Evolutionary conservation across 305 asterid species (phyloP).

Genomic region (Fraxinus dipetala): DNA sequence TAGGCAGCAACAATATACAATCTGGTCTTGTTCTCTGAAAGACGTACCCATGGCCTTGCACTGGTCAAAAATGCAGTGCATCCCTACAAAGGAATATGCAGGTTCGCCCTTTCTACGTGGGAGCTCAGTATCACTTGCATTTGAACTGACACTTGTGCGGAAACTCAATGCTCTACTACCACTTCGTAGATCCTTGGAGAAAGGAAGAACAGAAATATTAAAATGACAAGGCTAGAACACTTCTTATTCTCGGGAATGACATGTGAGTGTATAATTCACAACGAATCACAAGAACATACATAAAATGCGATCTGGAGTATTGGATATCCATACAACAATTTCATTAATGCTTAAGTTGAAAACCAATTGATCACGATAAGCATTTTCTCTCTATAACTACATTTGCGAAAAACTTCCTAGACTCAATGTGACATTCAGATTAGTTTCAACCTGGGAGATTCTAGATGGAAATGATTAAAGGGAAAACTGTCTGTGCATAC

Average conservation of each 20-base stretch:
- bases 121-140: conserved; percentile 58
- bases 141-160: conserved; percentile 64
- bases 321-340: conserved; percentile 7
- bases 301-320: neutral
- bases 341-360: neutral
- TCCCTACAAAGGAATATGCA: conserved; percentile 95
- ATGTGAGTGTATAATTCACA: conserved; percentile 1
- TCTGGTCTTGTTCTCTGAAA: conserved; percentile 22
- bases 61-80: conserved; percentile 96
- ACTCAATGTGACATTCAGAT: neutral
- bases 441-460: neutral
- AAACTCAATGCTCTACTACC: conserved; percentile 63
- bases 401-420: neutral
- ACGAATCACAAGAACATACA: neutral
- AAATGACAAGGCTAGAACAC: conserved; percentile 12
- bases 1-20: conserved; percentile 8
- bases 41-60: conserved; percentile 94
- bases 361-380: neutral
- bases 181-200: conserved; percentile 55
- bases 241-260: neutral
- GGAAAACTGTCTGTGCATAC: neutral
- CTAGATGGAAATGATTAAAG: neutral
- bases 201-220: conserved; percentile 20
- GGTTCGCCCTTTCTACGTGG: conserved; percentile 75
- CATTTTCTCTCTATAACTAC: neutral